Conservation (phyloP, 2,329 filamentous ascomycete genomes). For the Hirsutella thompsonii region DNA sequence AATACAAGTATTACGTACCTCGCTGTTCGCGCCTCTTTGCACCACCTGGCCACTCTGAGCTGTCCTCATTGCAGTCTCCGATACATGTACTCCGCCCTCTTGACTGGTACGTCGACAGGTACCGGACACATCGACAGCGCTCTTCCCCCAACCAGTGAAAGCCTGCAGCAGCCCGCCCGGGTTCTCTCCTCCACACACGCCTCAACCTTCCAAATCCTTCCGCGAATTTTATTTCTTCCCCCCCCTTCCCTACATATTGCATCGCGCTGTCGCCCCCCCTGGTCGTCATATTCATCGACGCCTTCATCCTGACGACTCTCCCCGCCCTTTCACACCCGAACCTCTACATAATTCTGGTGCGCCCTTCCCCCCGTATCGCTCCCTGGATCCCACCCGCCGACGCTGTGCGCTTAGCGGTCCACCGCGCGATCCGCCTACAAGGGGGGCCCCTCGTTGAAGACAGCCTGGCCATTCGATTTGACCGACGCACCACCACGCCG, state of each 20-base stretch:
- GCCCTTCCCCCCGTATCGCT: neutral
- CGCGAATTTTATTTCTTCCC: neutral
- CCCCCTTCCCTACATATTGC: neutral
- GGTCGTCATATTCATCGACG: neutral
- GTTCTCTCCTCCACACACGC: neutral
- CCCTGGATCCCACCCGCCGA: neutral
- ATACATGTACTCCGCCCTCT: too few species aligned
- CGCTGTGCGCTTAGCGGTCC: constrained; percentile 4
- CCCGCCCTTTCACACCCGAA: neutral
- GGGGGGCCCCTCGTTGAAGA: constrained; percentile 12
- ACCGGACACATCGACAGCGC: too few species aligned
- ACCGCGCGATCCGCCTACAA: constrained; percentile 6
- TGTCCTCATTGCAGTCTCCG: too few species aligned
- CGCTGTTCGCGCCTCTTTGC: too few species aligned
- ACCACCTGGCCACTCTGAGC: too few species aligned
- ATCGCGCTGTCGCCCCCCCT: neutral
- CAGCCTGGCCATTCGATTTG: constrained; percentile 19
- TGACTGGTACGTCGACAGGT: too few species aligned
- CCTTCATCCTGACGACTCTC: neutral
- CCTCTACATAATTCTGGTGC: neutral
- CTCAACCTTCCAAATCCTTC: neutral
- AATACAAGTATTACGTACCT: too few species aligned
- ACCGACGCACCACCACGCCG: constrained; percentile 7
- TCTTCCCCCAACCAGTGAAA: too few species aligned
- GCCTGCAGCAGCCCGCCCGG: neutral